Evolutionary conservation across 495 filamentous ascomycete species (phyloP).

Genomic region (Penicillium arizonense): DNA sequence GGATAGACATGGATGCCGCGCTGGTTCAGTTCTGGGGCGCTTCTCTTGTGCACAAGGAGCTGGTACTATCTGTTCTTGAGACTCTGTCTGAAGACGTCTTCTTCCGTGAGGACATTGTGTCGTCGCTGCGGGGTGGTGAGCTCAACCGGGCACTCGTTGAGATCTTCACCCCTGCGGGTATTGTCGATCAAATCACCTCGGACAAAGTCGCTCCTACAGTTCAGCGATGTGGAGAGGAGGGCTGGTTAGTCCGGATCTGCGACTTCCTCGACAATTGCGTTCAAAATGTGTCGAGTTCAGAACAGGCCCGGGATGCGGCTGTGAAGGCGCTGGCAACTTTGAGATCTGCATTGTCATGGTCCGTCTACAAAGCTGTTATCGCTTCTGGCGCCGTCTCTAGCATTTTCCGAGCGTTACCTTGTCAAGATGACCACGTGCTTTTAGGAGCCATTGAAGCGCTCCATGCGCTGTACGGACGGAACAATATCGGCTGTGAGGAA

Average conservation of each 20-base stretch:
- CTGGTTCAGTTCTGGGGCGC: slow-evolving; percentile 81
- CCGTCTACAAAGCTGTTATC: slow-evolving; percentile 75
- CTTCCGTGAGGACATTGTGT: slow-evolving; percentile 81
- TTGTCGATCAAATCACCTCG: slow-evolving; percentile 73
- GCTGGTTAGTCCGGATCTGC: slow-evolving; percentile 80
- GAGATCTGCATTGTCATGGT: slow-evolving; percentile 77
- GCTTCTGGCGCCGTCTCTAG: slow-evolving; percentile 65
- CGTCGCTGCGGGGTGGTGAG: slow-evolving; percentile 74
- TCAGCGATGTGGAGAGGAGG: slow-evolving; percentile 73
- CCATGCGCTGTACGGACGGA: slow-evolving; percentile 75
- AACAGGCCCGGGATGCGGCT: slow-evolving; percentile 58
- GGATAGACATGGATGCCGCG: slow-evolving; percentile 89
- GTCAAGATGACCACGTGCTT: slow-evolving; percentile 69
- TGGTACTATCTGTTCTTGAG: slow-evolving; percentile 83
- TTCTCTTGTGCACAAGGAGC: slow-evolving; percentile 68
- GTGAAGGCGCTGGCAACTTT: slow-evolving; percentile 73
- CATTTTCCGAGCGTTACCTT: slow-evolving; percentile 73
- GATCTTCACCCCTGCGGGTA: slow-evolving; percentile 77
- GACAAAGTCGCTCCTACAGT: slow-evolving; percentile 59
- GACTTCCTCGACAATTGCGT: slow-evolving; percentile 73
- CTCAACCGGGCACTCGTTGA: slow-evolving; percentile 88
- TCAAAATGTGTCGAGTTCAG: slow-evolving; percentile 59
- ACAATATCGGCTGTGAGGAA: slow-evolving; percentile 71
- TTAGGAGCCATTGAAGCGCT: slow-evolving; percentile 81
- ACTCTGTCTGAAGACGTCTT: slow-evolving; percentile 95